These are phyloP conservation scores for Agaricus blazei DNA, from an alignment of 768 basidiomycete genomes.

Conservation along the genomic window DNA sequence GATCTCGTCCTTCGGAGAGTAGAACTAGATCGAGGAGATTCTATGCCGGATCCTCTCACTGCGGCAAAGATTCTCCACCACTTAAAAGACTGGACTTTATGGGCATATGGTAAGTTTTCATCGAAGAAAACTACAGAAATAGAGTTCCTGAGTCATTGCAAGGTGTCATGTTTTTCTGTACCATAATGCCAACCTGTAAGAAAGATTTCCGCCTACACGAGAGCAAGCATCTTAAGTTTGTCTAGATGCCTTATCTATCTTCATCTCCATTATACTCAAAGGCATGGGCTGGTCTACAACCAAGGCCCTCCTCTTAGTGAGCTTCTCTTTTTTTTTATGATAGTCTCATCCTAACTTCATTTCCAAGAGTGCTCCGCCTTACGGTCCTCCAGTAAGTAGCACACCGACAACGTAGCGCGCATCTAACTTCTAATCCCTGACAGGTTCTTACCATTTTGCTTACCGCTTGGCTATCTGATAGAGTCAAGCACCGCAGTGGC, in stretches of 20 bases:
- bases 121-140: too few relatives aligned
- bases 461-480: slow-evolving; percentile 10
- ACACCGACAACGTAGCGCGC: not conserved
- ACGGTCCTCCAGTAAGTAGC: slow-evolving; percentile 6
- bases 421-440: slow-evolving; percentile 20
- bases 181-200: slow-evolving; percentile 26
- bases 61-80: slow-evolving; percentile 21
- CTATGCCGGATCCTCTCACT: slow-evolving; percentile 24
- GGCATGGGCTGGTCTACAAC: slow-evolving; percentile 9
- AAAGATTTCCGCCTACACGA: not conserved
- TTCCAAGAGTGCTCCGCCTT: slow-evolving; percentile 9
- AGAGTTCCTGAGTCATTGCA: not conserved
- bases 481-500: slow-evolving; percentile 7
- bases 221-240: not conserved
- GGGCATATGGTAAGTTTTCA: slow-evolving; percentile 21
- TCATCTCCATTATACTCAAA: slow-evolving; percentile 11
- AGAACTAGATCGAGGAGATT: slow-evolving; percentile 27
- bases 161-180: slow-evolving; percentile 25
- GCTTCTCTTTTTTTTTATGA: not conserved
- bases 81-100: slow-evolving; percentile 28
- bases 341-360: not conserved
- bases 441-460: slow-evolving; percentile 10
- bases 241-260: slow-evolving; percentile 12
- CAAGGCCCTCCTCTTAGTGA: slow-evolving; percentile 7
- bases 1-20: slow-evolving; percentile 23